Percentiles rank a stretch among this genome's conserved stretches.
Evolutionary conservation across 495 filamentous ascomycete species (phyloP).

Genomic region (Clohesyomyces aquaticus): DNA sequence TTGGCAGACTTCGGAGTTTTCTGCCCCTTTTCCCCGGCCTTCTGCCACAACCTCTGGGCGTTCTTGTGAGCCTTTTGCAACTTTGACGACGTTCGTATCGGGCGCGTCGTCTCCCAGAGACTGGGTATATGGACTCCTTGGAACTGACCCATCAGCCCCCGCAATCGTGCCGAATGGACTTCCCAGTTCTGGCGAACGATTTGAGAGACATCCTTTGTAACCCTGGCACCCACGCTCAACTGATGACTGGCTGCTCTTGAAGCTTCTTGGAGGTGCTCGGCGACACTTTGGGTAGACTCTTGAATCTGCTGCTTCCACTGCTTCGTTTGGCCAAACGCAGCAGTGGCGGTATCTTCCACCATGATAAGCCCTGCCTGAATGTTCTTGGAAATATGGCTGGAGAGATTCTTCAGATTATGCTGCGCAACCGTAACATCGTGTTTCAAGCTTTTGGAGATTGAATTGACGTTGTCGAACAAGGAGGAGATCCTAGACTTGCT

Average conservation of each 20-base stretch:
- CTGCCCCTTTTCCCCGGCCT: background rate
- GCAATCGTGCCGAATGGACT: background rate
- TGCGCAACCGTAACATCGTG: slow-evolving; percentile 20
- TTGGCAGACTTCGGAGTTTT: background rate
- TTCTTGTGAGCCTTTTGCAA: slow-evolving; percentile 10
- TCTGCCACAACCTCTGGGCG: slow-evolving; percentile 8
- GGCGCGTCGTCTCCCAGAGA: slow-evolving; percentile 6
- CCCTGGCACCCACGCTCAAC: slow-evolving; percentile 4
- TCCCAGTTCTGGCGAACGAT: slow-evolving; percentile 4
- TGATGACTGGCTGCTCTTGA: slow-evolving; percentile 17
- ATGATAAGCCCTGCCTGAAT: slow-evolving; percentile 4
- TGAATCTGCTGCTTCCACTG: slow-evolving; percentile 20
- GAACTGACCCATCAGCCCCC: background rate
- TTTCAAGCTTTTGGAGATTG: slow-evolving; percentile 13
- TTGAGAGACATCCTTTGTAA: slow-evolving; percentile 14
- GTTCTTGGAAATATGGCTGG: slow-evolving; percentile 8
- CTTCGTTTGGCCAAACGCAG: slow-evolving; percentile 12
- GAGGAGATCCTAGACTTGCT: slow-evolving; percentile 63
- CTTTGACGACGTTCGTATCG: slow-evolving; percentile 1
- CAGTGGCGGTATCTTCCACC: slow-evolving; percentile 8
- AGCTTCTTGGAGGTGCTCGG: slow-evolving; percentile 24
- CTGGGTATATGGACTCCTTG: background rate
- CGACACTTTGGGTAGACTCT: slow-evolving; percentile 17
- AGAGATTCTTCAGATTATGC: slow-evolving; percentile 16
- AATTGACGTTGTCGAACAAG: slow-evolving; percentile 48